Conservation (phyloP, 139 green algal species). For the Volvox reticuliferus region DNA sequence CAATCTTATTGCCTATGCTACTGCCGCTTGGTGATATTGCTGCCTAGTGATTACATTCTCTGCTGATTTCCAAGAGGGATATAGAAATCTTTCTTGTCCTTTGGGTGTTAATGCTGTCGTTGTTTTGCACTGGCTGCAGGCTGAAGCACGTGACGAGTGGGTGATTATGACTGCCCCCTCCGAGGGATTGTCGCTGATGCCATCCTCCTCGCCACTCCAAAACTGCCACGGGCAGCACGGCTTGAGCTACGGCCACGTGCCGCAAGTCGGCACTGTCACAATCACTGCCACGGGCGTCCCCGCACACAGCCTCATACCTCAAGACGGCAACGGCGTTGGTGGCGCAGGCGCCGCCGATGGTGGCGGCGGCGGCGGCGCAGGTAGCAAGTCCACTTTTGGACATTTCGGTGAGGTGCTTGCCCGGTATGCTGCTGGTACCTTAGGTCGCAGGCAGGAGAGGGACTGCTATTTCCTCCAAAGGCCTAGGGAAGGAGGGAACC, state of each 20-base stretch:
- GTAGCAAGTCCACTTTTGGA: too few relatives aligned
- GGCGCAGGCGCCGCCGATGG: background rate
- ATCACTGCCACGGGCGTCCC: background rate
- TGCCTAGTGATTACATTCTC: too few relatives aligned
- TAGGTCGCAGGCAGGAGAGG: too few relatives aligned
- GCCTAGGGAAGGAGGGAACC: too few relatives aligned
- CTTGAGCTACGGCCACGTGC: background rate
- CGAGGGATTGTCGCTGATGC: background rate
- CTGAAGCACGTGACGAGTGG: conserved; percentile 38
- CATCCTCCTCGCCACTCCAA: background rate
- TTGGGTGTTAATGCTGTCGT: background rate
- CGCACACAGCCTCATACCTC: background rate
- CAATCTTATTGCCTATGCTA: too few relatives aligned
- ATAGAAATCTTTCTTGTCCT: background rate
- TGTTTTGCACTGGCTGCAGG: background rate
- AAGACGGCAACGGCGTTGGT: background rate
- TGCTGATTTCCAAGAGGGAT: too few relatives aligned
- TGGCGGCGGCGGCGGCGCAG: background rate
- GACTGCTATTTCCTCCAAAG: too few relatives aligned
- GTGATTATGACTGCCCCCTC: conserved; percentile 13
- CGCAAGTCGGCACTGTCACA: background rate
- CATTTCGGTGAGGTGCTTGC: too few relatives aligned
- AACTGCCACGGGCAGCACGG: background rate
- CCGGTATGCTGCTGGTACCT: too few relatives aligned
- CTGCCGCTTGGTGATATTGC: background rate